Percentiles rank a stretch among this genome's conserved stretches.
Evolutionary conservation across 495 filamentous ascomycete genomes (phyloP).

Genomic region (Gamarada debralockiae): DNA sequence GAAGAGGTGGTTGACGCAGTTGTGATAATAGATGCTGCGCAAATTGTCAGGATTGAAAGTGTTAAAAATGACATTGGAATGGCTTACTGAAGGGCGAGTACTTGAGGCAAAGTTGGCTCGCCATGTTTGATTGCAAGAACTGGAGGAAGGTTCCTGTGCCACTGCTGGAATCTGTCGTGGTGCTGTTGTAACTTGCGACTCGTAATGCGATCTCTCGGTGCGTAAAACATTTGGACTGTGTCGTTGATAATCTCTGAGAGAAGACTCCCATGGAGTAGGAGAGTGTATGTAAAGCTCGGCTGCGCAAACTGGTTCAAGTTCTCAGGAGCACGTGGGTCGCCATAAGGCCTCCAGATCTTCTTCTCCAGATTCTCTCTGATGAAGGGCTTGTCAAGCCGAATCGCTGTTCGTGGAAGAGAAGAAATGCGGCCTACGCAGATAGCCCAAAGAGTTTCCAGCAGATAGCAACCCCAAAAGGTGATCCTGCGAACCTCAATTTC

Average conservation of each 20-base stretch:
- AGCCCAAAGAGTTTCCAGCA: constrained; percentile 37
- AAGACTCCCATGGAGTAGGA: constrained; percentile 31
- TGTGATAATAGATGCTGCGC: constrained; percentile 32
- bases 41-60: not conserved
- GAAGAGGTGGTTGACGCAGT: constrained; percentile 33
- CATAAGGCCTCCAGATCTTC: constrained; percentile 30
- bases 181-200: constrained; percentile 33
- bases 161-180: constrained; percentile 36
- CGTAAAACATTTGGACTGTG: constrained; percentile 40
- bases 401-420: constrained; percentile 36
- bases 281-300: constrained; percentile 12
- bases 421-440: constrained; percentile 39
- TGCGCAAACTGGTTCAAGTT: constrained; percentile 10
- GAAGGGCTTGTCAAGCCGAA: constrained; percentile 33
- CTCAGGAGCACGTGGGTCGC: constrained; percentile 7
- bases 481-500: constrained; percentile 41
- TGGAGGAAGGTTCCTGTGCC: constrained; percentile 36
- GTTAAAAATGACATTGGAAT: constrained; percentile 5
- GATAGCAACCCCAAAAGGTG: constrained; percentile 44
- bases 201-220: constrained; percentile 39
- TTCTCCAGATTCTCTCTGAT: constrained; percentile 24
- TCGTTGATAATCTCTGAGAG: constrained; percentile 42
- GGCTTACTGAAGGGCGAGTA: constrained; percentile 39
- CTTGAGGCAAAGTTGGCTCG: constrained; percentile 26
- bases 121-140: constrained; percentile 28